phyloP scores from a whole-genome alignment of 2,329 filamentous ascomycete genomes.

The Colletotrichum brevisporum region DNA sequence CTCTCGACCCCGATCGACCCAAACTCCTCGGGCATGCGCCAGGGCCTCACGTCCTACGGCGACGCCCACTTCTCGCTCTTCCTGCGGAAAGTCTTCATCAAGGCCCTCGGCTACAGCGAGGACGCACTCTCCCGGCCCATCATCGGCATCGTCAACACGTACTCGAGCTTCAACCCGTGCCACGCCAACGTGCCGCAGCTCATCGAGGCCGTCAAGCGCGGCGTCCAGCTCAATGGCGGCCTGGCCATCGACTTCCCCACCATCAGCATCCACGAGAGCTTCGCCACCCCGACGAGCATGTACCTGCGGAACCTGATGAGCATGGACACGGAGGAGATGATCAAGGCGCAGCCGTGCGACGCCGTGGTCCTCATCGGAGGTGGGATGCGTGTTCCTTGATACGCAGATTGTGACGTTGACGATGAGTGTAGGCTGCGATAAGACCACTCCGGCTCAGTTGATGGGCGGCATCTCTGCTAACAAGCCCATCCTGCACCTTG shows the following conservation, averaged over 20 bases:
- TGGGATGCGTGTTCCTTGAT: conserved; percentile 46
- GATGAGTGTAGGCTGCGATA: conserved; percentile 73
- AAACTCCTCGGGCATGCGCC: conserved; percentile 68
- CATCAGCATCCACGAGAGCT: conserved; percentile 79
- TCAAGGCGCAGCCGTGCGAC: conserved; percentile 78
- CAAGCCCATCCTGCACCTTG: conserved; percentile 77
- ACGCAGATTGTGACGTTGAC: neutral
- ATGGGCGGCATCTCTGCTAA: conserved; percentile 84
- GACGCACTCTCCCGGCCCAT: conserved; percentile 79
- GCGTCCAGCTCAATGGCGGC: conserved; percentile 76
- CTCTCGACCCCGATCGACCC: conserved; percentile 66
- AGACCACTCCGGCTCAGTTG: conserved; percentile 80
- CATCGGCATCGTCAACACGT: conserved; percentile 82
- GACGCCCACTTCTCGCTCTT: conserved; percentile 83
- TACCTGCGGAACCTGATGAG: conserved; percentile 82
- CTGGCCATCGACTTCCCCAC: conserved; percentile 81
- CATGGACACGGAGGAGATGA: conserved; percentile 87
- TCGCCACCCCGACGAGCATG: conserved; percentile 81
- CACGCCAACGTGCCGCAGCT: conserved; percentile 81
- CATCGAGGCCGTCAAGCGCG: conserved; percentile 78
- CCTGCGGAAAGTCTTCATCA: conserved; percentile 83
- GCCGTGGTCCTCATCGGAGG: conserved; percentile 77
- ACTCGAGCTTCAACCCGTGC: conserved; percentile 81
- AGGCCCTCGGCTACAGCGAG: conserved; percentile 80
- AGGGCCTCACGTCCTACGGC: conserved; percentile 77